Percentiles rank a stretch among this genome's conserved stretches.
Conservation (phyloP, 805 yeast genomes). For the Candida chauliodis region DNA sequence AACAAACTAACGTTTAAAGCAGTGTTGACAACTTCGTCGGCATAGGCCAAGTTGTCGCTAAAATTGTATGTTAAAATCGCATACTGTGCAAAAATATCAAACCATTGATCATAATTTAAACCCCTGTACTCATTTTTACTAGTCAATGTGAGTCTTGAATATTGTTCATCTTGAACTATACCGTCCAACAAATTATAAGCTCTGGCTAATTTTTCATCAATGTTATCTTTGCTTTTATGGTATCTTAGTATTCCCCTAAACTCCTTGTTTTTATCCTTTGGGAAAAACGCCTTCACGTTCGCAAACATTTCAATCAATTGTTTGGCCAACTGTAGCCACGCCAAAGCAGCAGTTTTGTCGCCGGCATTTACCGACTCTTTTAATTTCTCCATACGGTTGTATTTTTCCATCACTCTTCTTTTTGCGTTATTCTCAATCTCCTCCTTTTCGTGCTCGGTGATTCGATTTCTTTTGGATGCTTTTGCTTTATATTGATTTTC, state of each 20-base stretch:
- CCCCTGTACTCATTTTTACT: slow-evolving; percentile 70
- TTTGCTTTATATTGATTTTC: slow-evolving; percentile 12
- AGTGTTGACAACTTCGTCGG: slow-evolving; percentile 54
- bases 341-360: slow-evolving; percentile 58
- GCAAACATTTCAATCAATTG: slow-evolving; percentile 82
- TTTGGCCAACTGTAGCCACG: slow-evolving; percentile 83
- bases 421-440: slow-evolving; percentile 58
- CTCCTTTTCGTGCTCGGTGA: slow-evolving; percentile 44
- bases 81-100: slow-evolving; percentile 74
- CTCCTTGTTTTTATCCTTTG: slow-evolving; percentile 65
- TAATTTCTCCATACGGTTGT: slow-evolving; percentile 51
- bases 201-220: slow-evolving; percentile 72
- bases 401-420: slow-evolving; percentile 54
- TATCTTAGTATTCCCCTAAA: slow-evolving; percentile 67
- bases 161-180: slow-evolving; percentile 27
- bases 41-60: slow-evolving; percentile 59
- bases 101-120: slow-evolving; percentile 76
- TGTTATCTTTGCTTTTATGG: slow-evolving; percentile 56
- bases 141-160: slow-evolving; percentile 34
- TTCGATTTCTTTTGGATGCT: slow-evolving; percentile 16
- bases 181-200: slow-evolving; percentile 64
- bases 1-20: slow-evolving; percentile 81
- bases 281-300: slow-evolving; percentile 72
- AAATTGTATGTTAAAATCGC: slow-evolving; percentile 63
- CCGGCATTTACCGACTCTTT: slow-evolving; percentile 27